Conservation (phyloP, 208 protist genomes). For the Trichomonas vaginalis region DNA sequence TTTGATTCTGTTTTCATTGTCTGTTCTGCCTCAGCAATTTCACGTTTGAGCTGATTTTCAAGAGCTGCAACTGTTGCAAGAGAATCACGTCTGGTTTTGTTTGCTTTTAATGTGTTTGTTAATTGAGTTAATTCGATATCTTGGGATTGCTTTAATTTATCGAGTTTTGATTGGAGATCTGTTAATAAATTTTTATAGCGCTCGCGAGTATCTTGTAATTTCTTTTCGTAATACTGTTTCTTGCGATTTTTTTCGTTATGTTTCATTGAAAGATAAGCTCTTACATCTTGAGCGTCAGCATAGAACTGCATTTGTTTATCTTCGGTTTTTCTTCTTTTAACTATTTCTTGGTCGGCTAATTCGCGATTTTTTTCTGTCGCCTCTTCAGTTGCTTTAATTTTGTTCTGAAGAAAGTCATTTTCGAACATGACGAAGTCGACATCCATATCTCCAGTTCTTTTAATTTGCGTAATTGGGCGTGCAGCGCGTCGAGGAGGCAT, state of each 20-base stretch:
- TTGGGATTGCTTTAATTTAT: not conserved
- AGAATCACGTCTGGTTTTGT: not conserved
- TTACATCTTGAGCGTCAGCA: not conserved
- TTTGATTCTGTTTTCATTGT: not conserved
- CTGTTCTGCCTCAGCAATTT: constrained; percentile 1
- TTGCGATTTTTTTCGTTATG: not conserved
- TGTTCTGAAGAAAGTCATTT: not conserved
- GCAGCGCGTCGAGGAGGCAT: not conserved
- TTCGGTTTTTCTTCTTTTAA: not conserved
- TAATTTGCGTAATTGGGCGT: not conserved
- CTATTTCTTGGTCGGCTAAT: not conserved
- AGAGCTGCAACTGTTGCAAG: not conserved
- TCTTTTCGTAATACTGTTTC: not conserved
- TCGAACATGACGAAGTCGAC: not conserved
- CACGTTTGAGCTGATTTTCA: not conserved
- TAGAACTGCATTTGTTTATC: not conserved
- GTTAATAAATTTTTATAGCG: not conserved
- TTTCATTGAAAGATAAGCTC: not conserved
- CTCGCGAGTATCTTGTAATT: not conserved
- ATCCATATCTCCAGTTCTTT: not conserved
- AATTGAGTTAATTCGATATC: constrained; percentile 1
- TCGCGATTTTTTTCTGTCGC: not conserved
- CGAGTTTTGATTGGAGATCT: not conserved
- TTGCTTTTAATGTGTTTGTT: not conserved
- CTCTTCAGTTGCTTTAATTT: not conserved